phyloP scores from a whole-genome alignment of 2,329 filamentous ascomycete species.

The Leptographium procerum region DNA sequence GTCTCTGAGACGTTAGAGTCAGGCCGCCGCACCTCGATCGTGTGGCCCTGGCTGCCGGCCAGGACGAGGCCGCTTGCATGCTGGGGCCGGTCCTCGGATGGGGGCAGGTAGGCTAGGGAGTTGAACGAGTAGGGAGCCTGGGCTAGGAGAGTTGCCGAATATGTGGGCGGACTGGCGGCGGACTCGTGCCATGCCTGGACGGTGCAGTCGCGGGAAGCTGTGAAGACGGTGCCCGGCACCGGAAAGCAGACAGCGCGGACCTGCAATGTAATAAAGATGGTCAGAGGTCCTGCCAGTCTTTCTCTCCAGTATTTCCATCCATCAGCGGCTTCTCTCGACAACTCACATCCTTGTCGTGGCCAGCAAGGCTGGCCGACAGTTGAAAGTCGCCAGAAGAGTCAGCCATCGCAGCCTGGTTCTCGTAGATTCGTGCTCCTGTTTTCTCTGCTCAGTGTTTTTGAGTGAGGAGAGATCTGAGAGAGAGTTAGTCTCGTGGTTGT shows the following conservation, averaged over 20 bases:
- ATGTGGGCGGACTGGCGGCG: conserved; percentile 48
- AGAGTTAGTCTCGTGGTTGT: not conserved
- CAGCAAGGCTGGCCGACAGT: conserved; percentile 78
- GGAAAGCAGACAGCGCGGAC: conserved; percentile 81
- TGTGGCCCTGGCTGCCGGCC: conserved; percentile 81
- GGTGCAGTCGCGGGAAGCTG: conserved; percentile 83
- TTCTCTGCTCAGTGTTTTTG: not conserved
- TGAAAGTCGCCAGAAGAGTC: conserved; percentile 68
- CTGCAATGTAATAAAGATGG: conserved; percentile 31
- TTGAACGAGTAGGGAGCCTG: conserved; percentile 84
- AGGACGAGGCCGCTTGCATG: conserved; percentile 72
- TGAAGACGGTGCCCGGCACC: conserved; percentile 55
- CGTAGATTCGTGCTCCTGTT: not conserved
- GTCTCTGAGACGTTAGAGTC: conserved; percentile 56
- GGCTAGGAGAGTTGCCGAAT: conserved; percentile 66
- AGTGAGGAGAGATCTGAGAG: no score
- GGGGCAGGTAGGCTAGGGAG: conserved; percentile 63
- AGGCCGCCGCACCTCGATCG: conserved; percentile 80
- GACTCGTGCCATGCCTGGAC: conserved; percentile 74
- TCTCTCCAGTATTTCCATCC: not conserved
- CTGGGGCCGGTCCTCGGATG: conserved; percentile 37
- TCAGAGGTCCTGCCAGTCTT: not conserved
- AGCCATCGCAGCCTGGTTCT: not conserved
- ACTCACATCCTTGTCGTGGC: conserved; percentile 87
- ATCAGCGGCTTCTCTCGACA: not conserved